phyloP scores from a whole-genome alignment of 2,329 filamentous ascomycete species.

The Ceratocystis albifundus region DNA sequence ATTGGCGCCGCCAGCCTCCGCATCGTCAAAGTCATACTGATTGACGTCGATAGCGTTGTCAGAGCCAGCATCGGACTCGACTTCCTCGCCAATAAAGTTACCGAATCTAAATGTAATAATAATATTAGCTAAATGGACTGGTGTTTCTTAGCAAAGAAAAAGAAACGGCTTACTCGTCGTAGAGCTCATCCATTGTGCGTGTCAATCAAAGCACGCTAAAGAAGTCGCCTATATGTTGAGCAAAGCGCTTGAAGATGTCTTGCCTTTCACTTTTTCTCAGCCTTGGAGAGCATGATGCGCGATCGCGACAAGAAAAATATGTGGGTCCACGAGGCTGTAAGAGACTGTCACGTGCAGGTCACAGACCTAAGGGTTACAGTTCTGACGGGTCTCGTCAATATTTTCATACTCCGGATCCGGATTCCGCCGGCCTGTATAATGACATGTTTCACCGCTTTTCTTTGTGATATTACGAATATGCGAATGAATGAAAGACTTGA shows the following conservation, averaged over 20 bases:
- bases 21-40: conserved; percentile 74
- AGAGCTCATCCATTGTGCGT: conserved; percentile 75
- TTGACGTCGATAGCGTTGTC: conserved; percentile 61
- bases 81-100: conserved; percentile 94
- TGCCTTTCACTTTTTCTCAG: conserved; percentile 14
- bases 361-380: background rate
- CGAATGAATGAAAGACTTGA: background rate
- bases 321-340: conserved; percentile 23
- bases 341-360: conserved; percentile 6
- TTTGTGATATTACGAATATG: background rate
- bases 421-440: background rate
- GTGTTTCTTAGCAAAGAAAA: background rate
- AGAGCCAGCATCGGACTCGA: conserved; percentile 73
- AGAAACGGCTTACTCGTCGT: conserved; percentile 62
- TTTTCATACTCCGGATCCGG: background rate
- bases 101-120: conserved; percentile 57
- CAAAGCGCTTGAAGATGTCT: background rate
- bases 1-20: conserved; percentile 43
- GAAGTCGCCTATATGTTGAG: background rate
- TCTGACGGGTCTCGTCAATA: background rate
- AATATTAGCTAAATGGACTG: conserved; percentile 9
- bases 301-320: conserved; percentile 24
- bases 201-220: background rate
- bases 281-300: conserved; percentile 22
- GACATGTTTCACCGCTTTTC: conserved; percentile 8